These are phyloP conservation scores for Strobilomyces confusus DNA, from an alignment of 768 basidiomycete genomes.

Conservation along the genomic window DNA sequence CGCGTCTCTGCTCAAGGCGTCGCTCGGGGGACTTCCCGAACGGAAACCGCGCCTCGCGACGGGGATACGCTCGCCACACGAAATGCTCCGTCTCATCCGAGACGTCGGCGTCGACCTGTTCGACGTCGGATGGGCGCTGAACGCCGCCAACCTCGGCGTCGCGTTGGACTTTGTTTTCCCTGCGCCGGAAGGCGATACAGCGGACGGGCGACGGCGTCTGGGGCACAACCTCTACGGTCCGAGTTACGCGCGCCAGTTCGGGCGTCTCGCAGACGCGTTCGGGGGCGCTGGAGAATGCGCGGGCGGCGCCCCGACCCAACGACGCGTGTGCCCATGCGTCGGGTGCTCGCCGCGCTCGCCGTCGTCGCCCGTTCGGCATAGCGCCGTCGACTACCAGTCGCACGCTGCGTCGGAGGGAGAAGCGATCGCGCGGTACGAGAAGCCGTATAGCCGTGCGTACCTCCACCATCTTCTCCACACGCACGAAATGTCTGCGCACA, in stretches of 20 bases:
- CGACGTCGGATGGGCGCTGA: slow-evolving; percentile 68
- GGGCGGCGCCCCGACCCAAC: neutral
- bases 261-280: slow-evolving; percentile 42
- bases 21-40: slow-evolving; percentile 49
- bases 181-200: slow-evolving; percentile 15
- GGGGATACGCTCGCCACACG: slow-evolving; percentile 60
- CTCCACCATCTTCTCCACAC: slow-evolving; percentile 82
- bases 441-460: slow-evolving; percentile 54
- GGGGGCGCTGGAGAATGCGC: slow-evolving; percentile 10
- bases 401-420: slow-evolving; percentile 2
- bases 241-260: slow-evolving; percentile 59
- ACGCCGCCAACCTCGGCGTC: slow-evolving; percentile 64
- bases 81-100: slow-evolving; percentile 62
- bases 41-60: slow-evolving; percentile 64
- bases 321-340: slow-evolving; percentile 43
- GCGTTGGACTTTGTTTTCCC: slow-evolving; percentile 81
- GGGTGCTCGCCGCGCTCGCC: slow-evolving; percentile 52
- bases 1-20: slow-evolving; percentile 49
- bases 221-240: slow-evolving; percentile 73
- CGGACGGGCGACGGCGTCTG: slow-evolving; percentile 24
- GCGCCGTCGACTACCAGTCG: slow-evolving; percentile 36
- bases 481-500: slow-evolving; percentile 86
- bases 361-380: slow-evolving; percentile 40
- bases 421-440: slow-evolving; percentile 16
- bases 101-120: slow-evolving; percentile 73